Percentiles rank a stretch among this genome's conserved stretches.
phyloP scores from a whole-genome alignment of 2,329 filamentous ascomycete species.

The Drechslerella dactyloides region DNA sequence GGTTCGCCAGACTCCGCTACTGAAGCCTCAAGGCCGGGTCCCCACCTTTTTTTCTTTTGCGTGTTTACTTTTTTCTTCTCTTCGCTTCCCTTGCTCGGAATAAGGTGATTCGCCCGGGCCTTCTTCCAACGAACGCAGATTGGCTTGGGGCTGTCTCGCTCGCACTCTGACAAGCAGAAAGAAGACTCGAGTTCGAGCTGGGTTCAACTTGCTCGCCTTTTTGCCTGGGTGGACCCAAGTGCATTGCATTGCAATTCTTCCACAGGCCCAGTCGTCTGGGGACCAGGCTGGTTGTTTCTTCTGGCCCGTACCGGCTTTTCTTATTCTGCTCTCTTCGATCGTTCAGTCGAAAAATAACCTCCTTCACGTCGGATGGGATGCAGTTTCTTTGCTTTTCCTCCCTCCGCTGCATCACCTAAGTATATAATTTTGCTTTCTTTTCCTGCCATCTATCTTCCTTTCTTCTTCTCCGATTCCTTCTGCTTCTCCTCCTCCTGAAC shows the following conservation, averaged over 20 bases:
- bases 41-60: slow-evolving; percentile 44
- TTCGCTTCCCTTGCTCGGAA: slow-evolving; percentile 51
- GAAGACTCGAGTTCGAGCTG: background rate
- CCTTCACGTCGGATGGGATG: slow-evolving; percentile 10
- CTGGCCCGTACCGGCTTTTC: slow-evolving; percentile 45
- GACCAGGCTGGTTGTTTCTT: slow-evolving; percentile 51
- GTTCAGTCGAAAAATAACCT: slow-evolving; percentile 42
- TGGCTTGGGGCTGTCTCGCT: slow-evolving; percentile 39
- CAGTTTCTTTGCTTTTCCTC: slow-evolving; percentile 46
- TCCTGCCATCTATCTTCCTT: slow-evolving; percentile 50
- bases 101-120: slow-evolving; percentile 50
- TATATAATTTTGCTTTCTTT: slow-evolving; percentile 52
- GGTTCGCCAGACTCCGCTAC: slow-evolving; percentile 7
- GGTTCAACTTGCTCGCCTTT: slow-evolving; percentile 28
- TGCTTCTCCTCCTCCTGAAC: slow-evolving; percentile 23
- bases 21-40: slow-evolving; percentile 46
- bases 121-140: slow-evolving; percentile 49
- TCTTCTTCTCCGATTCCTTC: slow-evolving; percentile 42
- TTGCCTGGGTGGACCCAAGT: slow-evolving; percentile 29
- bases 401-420: slow-evolving; percentile 29
- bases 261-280: slow-evolving; percentile 48
- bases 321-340: slow-evolving; percentile 43
- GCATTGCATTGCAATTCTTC: slow-evolving; percentile 36
- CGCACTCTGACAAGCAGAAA: slow-evolving; percentile 17
- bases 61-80: slow-evolving; percentile 36